phyloP scores from a whole-genome alignment of 768 basidiomycete species.

The Leccinum fibrillosum region DNA sequence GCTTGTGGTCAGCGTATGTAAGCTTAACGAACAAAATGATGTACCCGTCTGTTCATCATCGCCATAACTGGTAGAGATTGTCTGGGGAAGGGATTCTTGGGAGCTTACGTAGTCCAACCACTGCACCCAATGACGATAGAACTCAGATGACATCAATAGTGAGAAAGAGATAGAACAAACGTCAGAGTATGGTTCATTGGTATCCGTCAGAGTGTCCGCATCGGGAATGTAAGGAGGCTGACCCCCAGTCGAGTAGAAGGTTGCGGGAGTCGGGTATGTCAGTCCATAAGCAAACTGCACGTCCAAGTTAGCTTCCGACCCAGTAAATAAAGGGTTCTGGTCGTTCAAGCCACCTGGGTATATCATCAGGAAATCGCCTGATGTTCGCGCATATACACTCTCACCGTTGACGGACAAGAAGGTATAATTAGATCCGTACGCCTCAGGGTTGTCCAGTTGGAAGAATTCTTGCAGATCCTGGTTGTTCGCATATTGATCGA shows the following conservation, averaged over 20 bases:
- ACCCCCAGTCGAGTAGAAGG: constrained; percentile 63
- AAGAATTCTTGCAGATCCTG: constrained; percentile 53
- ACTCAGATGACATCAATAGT: not conserved
- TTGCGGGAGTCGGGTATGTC: constrained; percentile 55
- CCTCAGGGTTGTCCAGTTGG: constrained; percentile 45
- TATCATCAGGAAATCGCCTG: constrained; percentile 4
- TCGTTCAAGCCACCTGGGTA: constrained; percentile 55
- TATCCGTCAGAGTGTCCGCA: constrained; percentile 33
- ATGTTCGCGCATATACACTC: not conserved
- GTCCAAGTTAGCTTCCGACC: constrained; percentile 65
- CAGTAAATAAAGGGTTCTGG: constrained; percentile 51
- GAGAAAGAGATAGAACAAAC: constrained; percentile 34
- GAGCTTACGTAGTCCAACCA: constrained; percentile 60
- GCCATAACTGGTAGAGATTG: constrained; percentile 71
- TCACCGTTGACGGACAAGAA: constrained; percentile 55
- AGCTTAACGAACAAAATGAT: not conserved
- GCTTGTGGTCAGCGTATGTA: not conserved
- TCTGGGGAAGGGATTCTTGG: constrained; percentile 46
- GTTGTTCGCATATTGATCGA: constrained; percentile 50
- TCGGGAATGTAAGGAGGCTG: constrained; percentile 58
- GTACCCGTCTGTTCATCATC: constrained; percentile 70
- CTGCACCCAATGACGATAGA: constrained; percentile 27
- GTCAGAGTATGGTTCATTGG: constrained; percentile 48
- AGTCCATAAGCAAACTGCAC: constrained; percentile 68
- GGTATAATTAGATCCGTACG: constrained; percentile 48